Evolutionary conservation across 495 filamentous ascomycete genomes (phyloP).

Genomic region (Podospora pseudopauciseta): DNA sequence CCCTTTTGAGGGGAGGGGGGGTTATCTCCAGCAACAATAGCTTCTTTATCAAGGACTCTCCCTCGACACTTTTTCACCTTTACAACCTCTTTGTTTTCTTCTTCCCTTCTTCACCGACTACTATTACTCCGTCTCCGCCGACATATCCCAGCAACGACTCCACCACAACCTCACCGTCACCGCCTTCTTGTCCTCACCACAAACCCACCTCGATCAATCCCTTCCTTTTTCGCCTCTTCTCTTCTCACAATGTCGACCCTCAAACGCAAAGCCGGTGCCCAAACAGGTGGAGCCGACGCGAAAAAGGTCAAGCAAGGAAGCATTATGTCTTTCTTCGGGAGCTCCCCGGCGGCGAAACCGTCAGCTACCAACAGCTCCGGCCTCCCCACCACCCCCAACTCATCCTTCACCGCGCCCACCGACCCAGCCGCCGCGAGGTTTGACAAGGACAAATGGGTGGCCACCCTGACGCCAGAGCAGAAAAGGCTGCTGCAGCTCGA

Average conservation of each 20-base stretch:
- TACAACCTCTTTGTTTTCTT: neutral
- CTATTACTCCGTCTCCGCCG: neutral
- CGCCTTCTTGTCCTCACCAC: neutral
- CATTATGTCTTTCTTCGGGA: constrained; percentile 54
- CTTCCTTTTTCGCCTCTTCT: neutral
- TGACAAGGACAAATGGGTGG: constrained; percentile 84
- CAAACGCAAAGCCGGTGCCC: constrained; percentile 65
- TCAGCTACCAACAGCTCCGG: constrained; percentile 14
- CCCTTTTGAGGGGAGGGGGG: neutral
- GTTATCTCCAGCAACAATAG: neutral
- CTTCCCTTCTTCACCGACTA: neutral
- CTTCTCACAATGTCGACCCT: constrained; percentile 44
- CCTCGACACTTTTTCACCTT: neutral
- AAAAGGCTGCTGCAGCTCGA: constrained; percentile 78
- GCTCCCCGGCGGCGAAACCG: constrained; percentile 32
- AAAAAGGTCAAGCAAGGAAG: constrained; percentile 70
- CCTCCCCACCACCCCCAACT: constrained; percentile 16
- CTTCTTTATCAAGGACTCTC: neutral
- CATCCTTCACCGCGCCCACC: constrained; percentile 17
- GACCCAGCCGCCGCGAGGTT: constrained; percentile 53
- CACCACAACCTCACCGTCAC: constrained; percentile 6
- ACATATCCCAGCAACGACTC: constrained; percentile 3
- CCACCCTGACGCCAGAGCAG: constrained; percentile 74
- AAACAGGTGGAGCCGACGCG: constrained; percentile 42
- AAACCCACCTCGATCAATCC: neutral